Base-by-base conservation (phyloP, 805 yeast species). In the Yamadazyma nakazawae region DNA sequence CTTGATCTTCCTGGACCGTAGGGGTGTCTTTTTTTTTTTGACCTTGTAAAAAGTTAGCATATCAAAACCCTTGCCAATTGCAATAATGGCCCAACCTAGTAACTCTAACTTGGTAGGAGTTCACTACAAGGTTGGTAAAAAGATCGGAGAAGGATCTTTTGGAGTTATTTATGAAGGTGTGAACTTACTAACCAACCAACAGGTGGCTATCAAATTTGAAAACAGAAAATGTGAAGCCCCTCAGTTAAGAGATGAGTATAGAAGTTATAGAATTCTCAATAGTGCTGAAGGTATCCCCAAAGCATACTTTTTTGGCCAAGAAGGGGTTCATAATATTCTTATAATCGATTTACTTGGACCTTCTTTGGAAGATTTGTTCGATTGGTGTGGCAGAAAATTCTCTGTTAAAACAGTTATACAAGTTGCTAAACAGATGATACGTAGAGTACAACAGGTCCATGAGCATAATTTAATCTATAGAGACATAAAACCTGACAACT, bases 161-260 rank as follows among this genome's bases (percentile, higher is more conserved):
- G 95, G 95, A 31, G 85, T 86, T 8, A 83, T 87, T 44, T 87
- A 86, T 63, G 90, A 86, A 67, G 95, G 95, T 35, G 79, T 81
- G 47, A 88, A 87, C 59, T 68, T 87, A 51, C 68, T 86, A 50
- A 79, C 85, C 52, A 81, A 82, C 40, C 72, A 67, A 13, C 60
- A 81, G 18, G 92, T 86, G 28, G 94, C 91, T 3, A 85, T 86
- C 59, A 86, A 86, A 63, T 86, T 86, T 60, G 95, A 85, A 26
- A 24, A 38, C 13, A 78, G 98, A 59, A 94, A 91, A 64, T 84
- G 95, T 34, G 99, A 94, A 59, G 97, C 98, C 8, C 99, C 99
- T 7, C 99, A 94, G 66, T 76, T 94, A 48, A 80, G 97, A 59
- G 99, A 94, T 66, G 95, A 86, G 62, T 86, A 84, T 64, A 73